phyloP scores from a whole-genome alignment of 192 early-diverging fungal genomes.

The Allomyces arbusculus region DNA sequence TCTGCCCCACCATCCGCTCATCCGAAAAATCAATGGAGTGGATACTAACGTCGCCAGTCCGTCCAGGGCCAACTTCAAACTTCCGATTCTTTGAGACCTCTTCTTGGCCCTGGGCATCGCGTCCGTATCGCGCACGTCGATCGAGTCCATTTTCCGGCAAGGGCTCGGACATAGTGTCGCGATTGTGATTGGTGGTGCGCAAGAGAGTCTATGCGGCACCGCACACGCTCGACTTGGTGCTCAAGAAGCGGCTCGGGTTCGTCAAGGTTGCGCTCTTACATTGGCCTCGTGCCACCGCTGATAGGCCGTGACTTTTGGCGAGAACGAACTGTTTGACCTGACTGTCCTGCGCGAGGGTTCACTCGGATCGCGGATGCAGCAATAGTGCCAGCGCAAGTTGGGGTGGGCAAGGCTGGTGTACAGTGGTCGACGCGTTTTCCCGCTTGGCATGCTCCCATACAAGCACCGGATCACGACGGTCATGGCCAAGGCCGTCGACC shows the following conservation, averaged over 20 bases:
- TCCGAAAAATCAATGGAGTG: too few relatives aligned
- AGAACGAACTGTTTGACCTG: constrained; percentile 76
- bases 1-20: too few relatives aligned
- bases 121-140: constrained; percentile 54
- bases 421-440: constrained; percentile 65
- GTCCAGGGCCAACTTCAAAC: constrained; percentile 45
- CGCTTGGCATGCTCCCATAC: constrained; percentile 10
- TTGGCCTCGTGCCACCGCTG: too few relatives aligned
- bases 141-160: constrained; percentile 48
- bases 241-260: constrained; percentile 72
- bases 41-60: too few relatives aligned
- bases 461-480: constrained; percentile 8
- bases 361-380: constrained; percentile 43
- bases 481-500: neutral
- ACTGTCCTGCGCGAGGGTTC: constrained; percentile 43
- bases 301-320: constrained; percentile 59
- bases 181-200: constrained; percentile 81
- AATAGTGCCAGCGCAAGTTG: constrained; percentile 36
- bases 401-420: constrained; percentile 59
- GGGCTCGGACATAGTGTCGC: constrained; percentile 49
- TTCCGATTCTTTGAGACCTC: constrained; percentile 72
- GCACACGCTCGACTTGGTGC: constrained; percentile 38
- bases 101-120: constrained; percentile 55
- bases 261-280: constrained; percentile 47
- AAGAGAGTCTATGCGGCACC: constrained; percentile 58